Percentiles rank a stretch among this genome's conserved stretches.
Evolutionary conservation across 257 asterid species (phyloP).

Genomic region (Nicotiana benthamiana): DNA sequence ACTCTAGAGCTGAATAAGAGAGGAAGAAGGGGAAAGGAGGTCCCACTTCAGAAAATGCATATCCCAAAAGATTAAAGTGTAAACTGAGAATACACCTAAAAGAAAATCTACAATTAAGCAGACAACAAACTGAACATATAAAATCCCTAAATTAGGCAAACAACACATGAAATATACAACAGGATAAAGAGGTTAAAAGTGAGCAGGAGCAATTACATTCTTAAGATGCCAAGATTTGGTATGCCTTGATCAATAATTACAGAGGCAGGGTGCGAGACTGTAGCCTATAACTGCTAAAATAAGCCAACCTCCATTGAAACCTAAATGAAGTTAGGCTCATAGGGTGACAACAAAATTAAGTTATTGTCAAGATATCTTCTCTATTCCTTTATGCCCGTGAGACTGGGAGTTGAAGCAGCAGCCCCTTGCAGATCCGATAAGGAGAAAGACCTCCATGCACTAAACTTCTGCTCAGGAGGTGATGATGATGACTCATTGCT

Average conservation of each 20-base stretch:
- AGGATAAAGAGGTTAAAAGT: neutral
- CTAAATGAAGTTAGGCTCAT: conserved; percentile 34
- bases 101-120: neutral
- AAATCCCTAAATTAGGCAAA: neutral
- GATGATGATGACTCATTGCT: conserved; percentile 29
- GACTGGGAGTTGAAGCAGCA: conserved; percentile 34
- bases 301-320: conserved; percentile 62
- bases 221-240: neutral
- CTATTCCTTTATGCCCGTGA: conserved; percentile 31
- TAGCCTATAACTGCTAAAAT: conserved; percentile 5
- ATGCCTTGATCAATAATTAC: neutral
- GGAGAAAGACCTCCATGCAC: conserved; percentile 67
- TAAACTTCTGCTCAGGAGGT: conserved; percentile 41
- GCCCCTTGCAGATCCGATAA: conserved; percentile 72
- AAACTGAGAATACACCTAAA: neutral
- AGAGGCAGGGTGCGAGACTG: neutral
- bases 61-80: neutral
- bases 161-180: conserved; percentile 3
- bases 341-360: conserved; percentile 31
- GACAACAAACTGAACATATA: neutral
- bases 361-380: conserved; percentile 11
- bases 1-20: neutral
- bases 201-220: conserved; percentile 2
- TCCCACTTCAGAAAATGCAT: neutral
- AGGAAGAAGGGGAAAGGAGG: neutral